Evolutionary conservation across 208 protist species (phyloP).

Genomic region (Tritrichomonas foetus): DNA sequence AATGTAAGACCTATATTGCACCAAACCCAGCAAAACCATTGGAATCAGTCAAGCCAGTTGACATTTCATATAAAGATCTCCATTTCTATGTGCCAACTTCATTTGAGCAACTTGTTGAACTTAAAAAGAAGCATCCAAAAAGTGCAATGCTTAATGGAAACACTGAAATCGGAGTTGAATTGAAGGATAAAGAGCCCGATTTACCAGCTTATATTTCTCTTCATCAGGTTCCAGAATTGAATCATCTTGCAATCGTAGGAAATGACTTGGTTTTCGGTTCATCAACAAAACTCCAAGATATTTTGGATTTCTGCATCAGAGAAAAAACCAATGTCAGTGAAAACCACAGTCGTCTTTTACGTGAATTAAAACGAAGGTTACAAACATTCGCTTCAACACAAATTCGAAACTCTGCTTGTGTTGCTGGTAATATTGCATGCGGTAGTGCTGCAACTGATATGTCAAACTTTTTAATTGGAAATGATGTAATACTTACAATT

Average conservation of each 20-base stretch:
- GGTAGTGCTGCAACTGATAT: conserved; percentile 1
- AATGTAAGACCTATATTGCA: neutral
- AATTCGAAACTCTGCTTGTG: conserved; percentile 68
- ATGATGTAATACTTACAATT: neutral
- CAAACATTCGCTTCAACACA: conserved; percentile 42
- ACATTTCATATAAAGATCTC: neutral
- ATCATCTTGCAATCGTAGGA: neutral
- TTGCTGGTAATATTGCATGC: conserved; percentile 73
- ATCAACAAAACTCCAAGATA: neutral
- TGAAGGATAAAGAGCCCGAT: neutral
- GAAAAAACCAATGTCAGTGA: neutral
- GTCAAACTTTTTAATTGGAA: conserved; percentile 3
- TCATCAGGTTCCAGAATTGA: neutral
- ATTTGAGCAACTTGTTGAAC: neutral
- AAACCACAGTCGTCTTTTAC: conserved; percentile 39
- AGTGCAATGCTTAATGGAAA: neutral
- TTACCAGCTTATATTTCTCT: neutral
- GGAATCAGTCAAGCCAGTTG: neutral
- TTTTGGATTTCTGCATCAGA: neutral
- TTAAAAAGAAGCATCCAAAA: neutral
- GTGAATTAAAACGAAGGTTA: conserved; percentile 45
- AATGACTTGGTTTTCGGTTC: neutral
- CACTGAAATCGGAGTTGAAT: neutral
- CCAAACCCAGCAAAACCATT: neutral
- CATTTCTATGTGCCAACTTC: neutral